phyloP scores from a whole-genome alignment of 2,329 filamentous ascomycete species.

The Arthrobotrys musiformis region DNA sequence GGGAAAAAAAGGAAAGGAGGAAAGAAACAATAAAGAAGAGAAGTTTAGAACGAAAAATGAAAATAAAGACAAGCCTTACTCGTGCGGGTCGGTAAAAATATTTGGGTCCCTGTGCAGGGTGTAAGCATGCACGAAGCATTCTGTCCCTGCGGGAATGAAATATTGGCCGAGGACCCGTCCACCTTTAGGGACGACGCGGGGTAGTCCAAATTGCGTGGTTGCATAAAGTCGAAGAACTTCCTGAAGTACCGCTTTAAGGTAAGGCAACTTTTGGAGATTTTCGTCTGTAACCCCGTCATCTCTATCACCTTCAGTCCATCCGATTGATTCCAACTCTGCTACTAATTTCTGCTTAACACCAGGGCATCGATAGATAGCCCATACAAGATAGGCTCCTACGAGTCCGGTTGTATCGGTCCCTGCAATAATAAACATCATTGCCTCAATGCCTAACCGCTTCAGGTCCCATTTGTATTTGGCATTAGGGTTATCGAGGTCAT shows the following conservation, averaged over 20 bases:
- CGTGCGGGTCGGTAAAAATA: neutral
- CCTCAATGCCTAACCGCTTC: neutral
- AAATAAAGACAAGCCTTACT: neutral
- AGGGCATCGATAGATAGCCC: neutral
- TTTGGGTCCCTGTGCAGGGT: slow-evolving; percentile 21
- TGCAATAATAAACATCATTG: neutral
- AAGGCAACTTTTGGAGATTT: slow-evolving; percentile 11
- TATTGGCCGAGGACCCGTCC: slow-evolving; percentile 29
- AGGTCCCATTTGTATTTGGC: slow-evolving; percentile 8
- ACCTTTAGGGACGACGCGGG: slow-evolving; percentile 11
- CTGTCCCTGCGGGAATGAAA: slow-evolving; percentile 23
- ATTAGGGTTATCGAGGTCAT: slow-evolving; percentile 16
- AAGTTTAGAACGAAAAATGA: no score
- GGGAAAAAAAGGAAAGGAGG: no score
- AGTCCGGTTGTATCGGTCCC: slow-evolving; percentile 1
- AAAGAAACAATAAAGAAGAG: no score
- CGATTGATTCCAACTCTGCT: neutral
- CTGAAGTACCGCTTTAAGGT: slow-evolving; percentile 6
- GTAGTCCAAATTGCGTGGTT: neutral
- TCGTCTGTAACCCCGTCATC: slow-evolving; percentile 15
- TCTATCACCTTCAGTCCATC: neutral
- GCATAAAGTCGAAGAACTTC: slow-evolving; percentile 29
- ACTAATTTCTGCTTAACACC: slow-evolving; percentile 1
- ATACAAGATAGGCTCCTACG: neutral
- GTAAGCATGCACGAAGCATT: neutral